Evolutionary conservation across 139 green algal species (phyloP), one percentile per base, ranked within the genome.

Genomic region (Tetraselmis striata): DNA sequence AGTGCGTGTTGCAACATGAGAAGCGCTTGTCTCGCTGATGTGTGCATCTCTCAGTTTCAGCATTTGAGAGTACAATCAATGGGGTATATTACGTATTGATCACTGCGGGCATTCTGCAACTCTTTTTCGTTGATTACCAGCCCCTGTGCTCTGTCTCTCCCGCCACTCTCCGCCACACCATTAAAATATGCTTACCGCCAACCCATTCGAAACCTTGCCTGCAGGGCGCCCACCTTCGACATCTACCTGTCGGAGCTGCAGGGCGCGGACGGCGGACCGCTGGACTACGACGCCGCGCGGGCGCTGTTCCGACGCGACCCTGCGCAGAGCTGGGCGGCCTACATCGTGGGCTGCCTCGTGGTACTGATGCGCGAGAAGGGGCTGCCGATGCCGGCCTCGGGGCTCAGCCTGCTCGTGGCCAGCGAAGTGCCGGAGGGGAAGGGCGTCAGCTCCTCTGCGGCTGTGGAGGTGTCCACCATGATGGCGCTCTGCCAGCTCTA

Each of bases 391-490:
- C 0, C 24, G 81, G 76, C 79, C 32, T 26, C 77, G 26, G 32
- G 30, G 59, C 25, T 58, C 26, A 87, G 45, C 31, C 59, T 98
- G 2, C 83, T 98, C 28, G 86, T 98, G 11, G 59, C 77, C 77
- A 94, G 88, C 31, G 82, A 91, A 2, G 96, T 99, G 79, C 95
- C 96, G 0, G 93, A 98, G 86, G 96, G 96, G 67, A 95, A 95
- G 85, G 96, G 96, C 2, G 96, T 99, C 29, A 94, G 90, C 24
- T 95, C 87, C 18, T 96, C 90, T 23, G 96, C 96, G 2, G 93
- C 96, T 23, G 84, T 99, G 75, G 96, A 99, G 86, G 96, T 99
- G 31, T 90, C 95, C 0, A 83, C 90, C 5, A 96, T 98, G 93
- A 84, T 59, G 23, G 93, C 93, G 1, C 59, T 98, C 30, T 75